Conservation (phyloP, 1,139 yeast species). For the Pichia inconspicua region DNA sequence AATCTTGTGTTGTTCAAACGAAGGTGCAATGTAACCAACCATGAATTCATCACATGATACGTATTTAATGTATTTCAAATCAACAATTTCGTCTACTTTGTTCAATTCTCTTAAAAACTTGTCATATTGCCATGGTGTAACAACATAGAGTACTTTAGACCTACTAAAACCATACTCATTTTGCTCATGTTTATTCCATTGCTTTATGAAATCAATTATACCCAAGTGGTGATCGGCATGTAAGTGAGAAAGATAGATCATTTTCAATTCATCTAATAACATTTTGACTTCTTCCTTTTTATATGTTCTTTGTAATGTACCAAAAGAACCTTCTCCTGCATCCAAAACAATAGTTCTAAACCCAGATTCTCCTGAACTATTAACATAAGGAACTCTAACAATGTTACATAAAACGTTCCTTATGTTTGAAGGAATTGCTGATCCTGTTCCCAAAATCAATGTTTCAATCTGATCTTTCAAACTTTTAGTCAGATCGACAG, state of each 20-base stretch:
- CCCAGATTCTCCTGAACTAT: conserved; percentile 23
- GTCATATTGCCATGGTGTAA: conserved; percentile 72
- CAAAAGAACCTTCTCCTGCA: conserved; percentile 91
- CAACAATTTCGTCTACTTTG: conserved; percentile 32
- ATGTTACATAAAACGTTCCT: conserved; percentile 80
- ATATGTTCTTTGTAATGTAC: conserved; percentile 58
- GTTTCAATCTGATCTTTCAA: conserved; percentile 56
- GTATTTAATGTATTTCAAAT: conserved; percentile 39
- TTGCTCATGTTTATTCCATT: conserved; percentile 47
- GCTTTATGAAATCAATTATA: conserved; percentile 54
- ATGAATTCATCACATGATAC: conserved; percentile 64
- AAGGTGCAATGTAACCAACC: conserved; percentile 13
- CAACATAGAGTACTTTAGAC: conserved; percentile 37
- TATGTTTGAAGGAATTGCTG: conserved; percentile 78
- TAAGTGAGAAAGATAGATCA: conserved; percentile 76
- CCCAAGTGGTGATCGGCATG: conserved; percentile 99
- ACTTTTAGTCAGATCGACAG: conserved; percentile 8
- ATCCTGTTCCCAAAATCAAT: conserved; percentile 86
- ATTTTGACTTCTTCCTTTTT: conserved; percentile 36
- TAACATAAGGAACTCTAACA: conserved; percentile 53
- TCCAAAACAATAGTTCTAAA: conserved; percentile 57
- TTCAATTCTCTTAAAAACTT: conserved; percentile 68
- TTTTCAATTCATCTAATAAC: conserved; percentile 48
- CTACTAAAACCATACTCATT: conserved; percentile 7
- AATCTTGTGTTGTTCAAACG: conserved; percentile 17